These are phyloP conservation scores for Funneliformis geosporum DNA, from an alignment of 192 early-diverging fungal species.

Conservation along the genomic window DNA sequence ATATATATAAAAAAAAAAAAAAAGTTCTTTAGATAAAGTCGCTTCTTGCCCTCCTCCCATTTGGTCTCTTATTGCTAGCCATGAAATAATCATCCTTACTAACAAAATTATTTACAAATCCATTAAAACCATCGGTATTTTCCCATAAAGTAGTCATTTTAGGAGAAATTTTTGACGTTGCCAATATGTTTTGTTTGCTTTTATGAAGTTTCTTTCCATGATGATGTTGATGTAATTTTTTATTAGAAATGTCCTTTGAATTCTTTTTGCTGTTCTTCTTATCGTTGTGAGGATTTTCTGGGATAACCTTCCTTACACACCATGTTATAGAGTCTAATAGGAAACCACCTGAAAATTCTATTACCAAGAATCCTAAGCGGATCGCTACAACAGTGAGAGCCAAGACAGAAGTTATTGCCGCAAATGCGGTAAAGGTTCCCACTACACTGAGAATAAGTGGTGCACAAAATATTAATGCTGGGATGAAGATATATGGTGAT, in stretches of 20 bases:
- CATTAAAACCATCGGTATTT: background rate
- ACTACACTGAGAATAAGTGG: background rate
- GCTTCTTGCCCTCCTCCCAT: background rate
- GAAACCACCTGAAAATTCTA: background rate
- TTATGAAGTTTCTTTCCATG: background rate
- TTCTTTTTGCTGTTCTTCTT: background rate
- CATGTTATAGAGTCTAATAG: background rate
- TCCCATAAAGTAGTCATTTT: background rate
- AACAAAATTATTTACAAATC: background rate
- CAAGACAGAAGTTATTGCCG: background rate
- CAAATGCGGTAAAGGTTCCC: background rate
- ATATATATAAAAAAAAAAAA: background rate
- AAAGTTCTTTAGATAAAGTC: background rate
- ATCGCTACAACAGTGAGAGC: background rate
- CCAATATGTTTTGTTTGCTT: no score
- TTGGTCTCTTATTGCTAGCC: background rate
- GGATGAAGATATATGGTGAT: background rate
- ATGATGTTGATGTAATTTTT: background rate
- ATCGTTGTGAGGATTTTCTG: background rate
- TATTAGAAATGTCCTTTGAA: background rate
- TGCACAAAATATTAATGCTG: background rate
- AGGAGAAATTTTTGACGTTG: background rate
- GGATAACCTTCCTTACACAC: background rate
- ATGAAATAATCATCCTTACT: conserved; percentile 14
- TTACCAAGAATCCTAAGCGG: background rate